Base-by-base conservation (phyloP, 1,139 yeast species). In the Yamadazyma kanchanaburiensis region DNA sequence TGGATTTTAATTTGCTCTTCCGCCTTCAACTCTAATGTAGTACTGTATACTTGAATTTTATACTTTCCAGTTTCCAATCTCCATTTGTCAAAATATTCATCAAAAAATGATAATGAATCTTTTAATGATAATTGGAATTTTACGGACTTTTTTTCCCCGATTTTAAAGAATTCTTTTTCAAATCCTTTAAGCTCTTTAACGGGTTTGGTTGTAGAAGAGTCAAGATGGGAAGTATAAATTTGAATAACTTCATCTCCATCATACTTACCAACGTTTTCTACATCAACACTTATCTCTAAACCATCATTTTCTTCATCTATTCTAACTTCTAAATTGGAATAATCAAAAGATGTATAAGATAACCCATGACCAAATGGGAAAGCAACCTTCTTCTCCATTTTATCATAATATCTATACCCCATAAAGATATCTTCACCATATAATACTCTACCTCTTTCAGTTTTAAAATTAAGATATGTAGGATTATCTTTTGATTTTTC, bases 291-390 rank as follows among this genome's bases (percentile, higher is more conserved):
- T 6, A 39, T 47, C 6, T 30, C 12, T 20, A 51, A 31, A 7
- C 25, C 28, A 15, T 49, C 42, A 3, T 30, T 25, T 6, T 23
- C 25, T 28, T 44, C 48, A 30, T 42, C 41, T 12, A 36, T 32
- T 3, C 16, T 14, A 11, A 55, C 47, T 11, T 30, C 31, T 17
- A 49, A 35, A 18, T 42, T 31, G 9, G 41, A 30, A 24, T 47
- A 38, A 12, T 48, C 55, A 43, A 74, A 78, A 1, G 56, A 40
- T 6, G 82, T 67, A 51, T 77, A 78, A 3, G 82, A 74, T 32
- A 78, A 61, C 11, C 84, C 84, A 45, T 54, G 62, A 11, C 84
- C 84, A 52, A 78, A 78, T 28, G 82, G 77, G 59, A 69, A 77
- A 24, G 70, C 61, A 12, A 71, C 76, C 16, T 58, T 53, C 31